Evolutionary conservation across 202 grass and related monocot species (phyloP).

Genomic region (Schoenoplectus triqueter): DNA sequence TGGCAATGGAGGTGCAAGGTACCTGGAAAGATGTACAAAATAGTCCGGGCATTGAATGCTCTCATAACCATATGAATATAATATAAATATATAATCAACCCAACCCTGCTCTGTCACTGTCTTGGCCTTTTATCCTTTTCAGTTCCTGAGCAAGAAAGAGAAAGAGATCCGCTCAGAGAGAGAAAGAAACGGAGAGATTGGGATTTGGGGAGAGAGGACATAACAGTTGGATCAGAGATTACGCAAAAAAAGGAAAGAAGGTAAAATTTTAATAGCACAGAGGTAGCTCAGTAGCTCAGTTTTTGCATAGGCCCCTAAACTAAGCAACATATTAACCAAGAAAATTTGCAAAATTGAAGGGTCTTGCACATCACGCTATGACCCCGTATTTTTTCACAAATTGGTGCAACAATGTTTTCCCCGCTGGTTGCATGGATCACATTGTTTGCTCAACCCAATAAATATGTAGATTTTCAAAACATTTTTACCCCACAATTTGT

Average conservation of each 20-base stretch:
- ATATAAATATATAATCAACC: not conserved
- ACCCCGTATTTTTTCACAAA: not conserved
- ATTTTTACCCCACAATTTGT: too few species aligned
- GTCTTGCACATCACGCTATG: constrained; percentile 4
- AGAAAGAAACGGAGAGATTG: not conserved
- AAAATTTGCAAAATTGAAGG: not conserved
- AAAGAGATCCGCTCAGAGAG: not conserved
- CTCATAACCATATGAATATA: constrained; percentile 5
- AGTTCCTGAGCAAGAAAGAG: not conserved
- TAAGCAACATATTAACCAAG: not conserved
- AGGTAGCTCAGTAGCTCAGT: not conserved
- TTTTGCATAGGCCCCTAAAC: not conserved
- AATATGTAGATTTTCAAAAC: too few species aligned
- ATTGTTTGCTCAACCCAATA: not conserved
- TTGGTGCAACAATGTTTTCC: not conserved
- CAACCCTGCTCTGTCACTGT: constrained; percentile 19
- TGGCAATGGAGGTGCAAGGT: constrained; percentile 18
- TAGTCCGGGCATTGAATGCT: constrained; percentile 35
- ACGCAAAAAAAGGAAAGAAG: constrained; percentile 27
- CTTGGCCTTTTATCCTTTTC: constrained; percentile 37
- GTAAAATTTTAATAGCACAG: too few species aligned
- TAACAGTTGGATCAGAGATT: constrained; percentile 42
- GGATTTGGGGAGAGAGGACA: constrained; percentile 17
- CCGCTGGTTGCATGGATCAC: not conserved
- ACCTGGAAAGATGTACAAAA: constrained; percentile 5